Conservation (phyloP, 495 filamentous ascomycete genomes). For the Entonaema liquescens region DNA sequence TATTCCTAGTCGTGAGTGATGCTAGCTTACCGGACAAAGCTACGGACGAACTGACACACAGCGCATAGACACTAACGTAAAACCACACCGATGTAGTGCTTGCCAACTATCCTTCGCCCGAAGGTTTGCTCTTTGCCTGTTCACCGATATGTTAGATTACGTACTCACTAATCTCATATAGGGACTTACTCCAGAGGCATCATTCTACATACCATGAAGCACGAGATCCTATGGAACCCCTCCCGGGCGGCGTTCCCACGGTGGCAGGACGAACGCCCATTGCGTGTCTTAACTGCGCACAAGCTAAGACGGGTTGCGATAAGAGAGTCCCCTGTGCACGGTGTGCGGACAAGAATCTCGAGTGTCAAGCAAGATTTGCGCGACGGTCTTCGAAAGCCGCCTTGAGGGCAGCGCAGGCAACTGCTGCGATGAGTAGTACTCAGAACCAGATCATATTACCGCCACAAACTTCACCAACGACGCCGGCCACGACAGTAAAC, state of each 20-base stretch:
- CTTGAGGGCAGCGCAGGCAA: conserved; percentile 50
- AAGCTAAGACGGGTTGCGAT: conserved; percentile 73
- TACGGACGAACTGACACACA: conserved; percentile 39
- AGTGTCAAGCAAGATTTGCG: conserved; percentile 64
- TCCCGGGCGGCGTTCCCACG: conserved; percentile 49
- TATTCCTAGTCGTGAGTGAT: conserved; percentile 64
- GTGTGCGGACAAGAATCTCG: conserved; percentile 65
- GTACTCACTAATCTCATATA: conserved; percentile 46
- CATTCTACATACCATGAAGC: conserved; percentile 61
- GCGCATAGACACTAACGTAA: conserved; percentile 68
- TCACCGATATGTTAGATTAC: not conserved
- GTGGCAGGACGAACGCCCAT: conserved; percentile 57
- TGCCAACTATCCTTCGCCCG: conserved; percentile 70
- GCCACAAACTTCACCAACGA: conserved; percentile 32
- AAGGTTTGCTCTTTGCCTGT: conserved; percentile 52
- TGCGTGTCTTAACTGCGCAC: conserved; percentile 67
- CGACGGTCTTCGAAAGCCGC: conserved; percentile 63
- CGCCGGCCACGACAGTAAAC: conserved; percentile 36
- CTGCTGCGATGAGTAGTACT: conserved; percentile 33
- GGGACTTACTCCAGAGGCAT: conserved; percentile 68
- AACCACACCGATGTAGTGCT: conserved; percentile 66
- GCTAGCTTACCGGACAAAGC: not conserved
- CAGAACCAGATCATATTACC: conserved; percentile 33
- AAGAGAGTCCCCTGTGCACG: conserved; percentile 69
- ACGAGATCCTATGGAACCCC: conserved; percentile 52